phyloP scores from a whole-genome alignment of 2,329 filamentous ascomycete species.

The Periconia digitata region DNA sequence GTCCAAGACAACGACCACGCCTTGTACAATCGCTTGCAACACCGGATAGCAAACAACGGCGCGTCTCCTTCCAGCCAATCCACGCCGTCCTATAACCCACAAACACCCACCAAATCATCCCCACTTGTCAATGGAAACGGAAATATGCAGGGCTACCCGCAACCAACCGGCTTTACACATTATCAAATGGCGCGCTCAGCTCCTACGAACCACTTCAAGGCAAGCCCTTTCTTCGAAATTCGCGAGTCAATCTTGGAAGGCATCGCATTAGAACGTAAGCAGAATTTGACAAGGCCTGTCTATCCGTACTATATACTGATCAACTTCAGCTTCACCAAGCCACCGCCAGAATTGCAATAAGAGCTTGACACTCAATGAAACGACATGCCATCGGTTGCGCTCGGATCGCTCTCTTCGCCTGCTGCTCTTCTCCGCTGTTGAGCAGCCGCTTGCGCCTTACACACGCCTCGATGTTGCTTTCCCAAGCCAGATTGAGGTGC shows the following conservation, averaged over 20 bases:
- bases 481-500: conserved; percentile 88
- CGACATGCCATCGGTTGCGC: conserved; percentile 58
- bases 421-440: conserved; percentile 80
- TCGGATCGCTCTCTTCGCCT: conserved; percentile 66
- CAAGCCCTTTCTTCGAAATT: conserved; percentile 83
- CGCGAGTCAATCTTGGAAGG: conserved; percentile 65
- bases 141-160: conserved; percentile 23
- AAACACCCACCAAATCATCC: conserved; percentile 19
- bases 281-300: conserved; percentile 13
- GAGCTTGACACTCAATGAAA: conserved; percentile 59
- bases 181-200: conserved; percentile 17
- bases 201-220: conserved; percentile 61
- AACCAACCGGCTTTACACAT: too few species aligned
- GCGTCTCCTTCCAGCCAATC: conserved; percentile 8
- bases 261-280: conserved; percentile 72
- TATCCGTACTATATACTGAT: not conserved
- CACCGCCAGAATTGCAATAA: conserved; percentile 62
- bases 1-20: conserved; percentile 37
- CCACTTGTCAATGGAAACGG: conserved; percentile 20
- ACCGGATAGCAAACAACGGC: conserved; percentile 46
- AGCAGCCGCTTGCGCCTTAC: conserved; percentile 45
- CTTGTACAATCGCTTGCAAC: conserved; percentile 41
- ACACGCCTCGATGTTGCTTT: conserved; percentile 72
- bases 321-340: conserved; percentile 56
- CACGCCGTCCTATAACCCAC: conserved; percentile 18